Evolutionary conservation across 2,329 filamentous ascomycete species (phyloP), one percentile per base, ranked within the genome.

Genomic region (Alternaria sp.): DNA sequence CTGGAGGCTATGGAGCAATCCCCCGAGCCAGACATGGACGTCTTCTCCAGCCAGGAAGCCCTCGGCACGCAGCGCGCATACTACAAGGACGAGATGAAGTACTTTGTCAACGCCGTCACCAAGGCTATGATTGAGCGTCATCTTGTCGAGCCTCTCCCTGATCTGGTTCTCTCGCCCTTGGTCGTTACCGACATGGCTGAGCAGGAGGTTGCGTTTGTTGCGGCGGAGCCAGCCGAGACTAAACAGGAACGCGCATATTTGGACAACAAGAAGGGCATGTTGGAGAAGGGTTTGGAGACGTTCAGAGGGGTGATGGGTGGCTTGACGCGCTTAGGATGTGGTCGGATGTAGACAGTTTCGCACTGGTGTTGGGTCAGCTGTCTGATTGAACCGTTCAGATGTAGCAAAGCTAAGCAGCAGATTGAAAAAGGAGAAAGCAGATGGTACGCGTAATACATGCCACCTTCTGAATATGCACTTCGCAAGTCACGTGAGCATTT

Each of bases 61-160:
- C 70, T 80, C 5, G 75, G 79, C 40, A 70, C 56, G 23, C 61
- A 72, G 50, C 44, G 62, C 13, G 79, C 78, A 0, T 77, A 76
- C 61, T 80, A 80, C 69, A 74, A 77, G 65, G 73, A 76, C 40
- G 70, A 77, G 54, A 51, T 77, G 24, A 76, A 74, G 56, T 75
- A 71, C 55, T 80, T 80, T 66, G 58, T 77, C 58, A 63, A 67
- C 34, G 67, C 59, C 17, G 64, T 80, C 29, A 67, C 71, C 29
- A 75, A 75, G 29, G 68, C 76, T n/a, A 72, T 78, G 24, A 66
- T 80, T 44, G 78, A 81, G 63, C 76, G 78, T 11, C 66, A 76
- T 58, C 59, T 80, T 2, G 62, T 81, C 11, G 54, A 66, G 2
- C 58, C 69, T 1, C 64, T 80, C 1, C 67, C 69, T 0, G 49